Percentiles rank a stretch among this genome's conserved stretches.
Conservation (phyloP, 768 basidiomycete genomes). For the Lyophyllum semitale region DNA sequence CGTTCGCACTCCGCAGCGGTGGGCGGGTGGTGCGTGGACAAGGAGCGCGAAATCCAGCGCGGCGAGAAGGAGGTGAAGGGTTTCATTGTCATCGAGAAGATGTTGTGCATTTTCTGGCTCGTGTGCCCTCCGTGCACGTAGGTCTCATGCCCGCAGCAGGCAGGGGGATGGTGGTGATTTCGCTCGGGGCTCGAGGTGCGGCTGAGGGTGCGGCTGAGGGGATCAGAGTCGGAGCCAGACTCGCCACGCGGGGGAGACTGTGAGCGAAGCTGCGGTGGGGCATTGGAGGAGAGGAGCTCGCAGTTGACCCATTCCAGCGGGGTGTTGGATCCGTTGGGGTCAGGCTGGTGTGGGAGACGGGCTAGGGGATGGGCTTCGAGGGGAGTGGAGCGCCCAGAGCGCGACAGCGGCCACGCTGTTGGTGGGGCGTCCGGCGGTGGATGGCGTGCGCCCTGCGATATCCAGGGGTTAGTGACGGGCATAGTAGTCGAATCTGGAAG, state of each 20-base stretch:
- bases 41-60: slow-evolving; percentile 32
- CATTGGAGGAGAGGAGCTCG: slow-evolving; percentile 68
- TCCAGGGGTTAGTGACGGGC: slow-evolving; percentile 68
- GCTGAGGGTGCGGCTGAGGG: slow-evolving; percentile 25
- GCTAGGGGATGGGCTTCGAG: slow-evolving; percentile 37
- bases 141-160: slow-evolving; percentile 40
- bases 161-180: no score
- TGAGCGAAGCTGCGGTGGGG: slow-evolving; percentile 30
- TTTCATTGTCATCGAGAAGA: slow-evolving; percentile 66
- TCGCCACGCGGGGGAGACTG: slow-evolving; percentile 14
- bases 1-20: slow-evolving; percentile 7
- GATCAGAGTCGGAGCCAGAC: slow-evolving; percentile 22
- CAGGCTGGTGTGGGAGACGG: slow-evolving; percentile 49
- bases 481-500: slow-evolving; percentile 63
- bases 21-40: slow-evolving; percentile 2
- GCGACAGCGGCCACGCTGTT: slow-evolving; percentile 14
- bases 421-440: slow-evolving; percentile 19
- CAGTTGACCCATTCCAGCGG: slow-evolving; percentile 83
- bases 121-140: slow-evolving; percentile 55
- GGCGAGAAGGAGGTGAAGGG: slow-evolving; percentile 53
- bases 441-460: slow-evolving; percentile 40
- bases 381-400: slow-evolving; percentile 41
- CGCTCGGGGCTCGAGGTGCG: no score
- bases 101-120: slow-evolving; percentile 49
- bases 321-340: slow-evolving; percentile 37